Evolutionary conservation across 140 eudicot genomes (phyloP).

Genomic region (Flaveria floridana): DNA sequence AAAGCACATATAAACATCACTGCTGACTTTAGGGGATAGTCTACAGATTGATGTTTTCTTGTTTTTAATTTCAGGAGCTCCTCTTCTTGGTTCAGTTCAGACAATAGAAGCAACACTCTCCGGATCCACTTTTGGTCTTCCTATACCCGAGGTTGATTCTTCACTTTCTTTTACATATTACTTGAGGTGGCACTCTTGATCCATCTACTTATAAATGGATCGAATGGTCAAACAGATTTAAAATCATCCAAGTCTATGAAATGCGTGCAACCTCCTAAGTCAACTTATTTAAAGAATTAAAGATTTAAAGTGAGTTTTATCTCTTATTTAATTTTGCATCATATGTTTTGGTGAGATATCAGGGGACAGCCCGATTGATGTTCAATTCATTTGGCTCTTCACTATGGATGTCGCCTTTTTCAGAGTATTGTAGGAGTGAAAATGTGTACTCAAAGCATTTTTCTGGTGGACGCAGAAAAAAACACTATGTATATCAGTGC

Average conservation of each 20-base stretch:
- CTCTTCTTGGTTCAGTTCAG: slow-evolving; percentile 86
- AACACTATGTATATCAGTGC: slow-evolving; percentile 57
- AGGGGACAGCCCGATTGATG: slow-evolving; percentile 99
- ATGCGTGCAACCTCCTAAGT: neutral
- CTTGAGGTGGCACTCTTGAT: neutral
- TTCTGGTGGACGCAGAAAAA: slow-evolving; percentile 48
- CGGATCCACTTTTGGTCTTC: slow-evolving; percentile 88
- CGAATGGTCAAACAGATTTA: neutral
- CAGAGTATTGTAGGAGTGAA: slow-evolving; percentile 78
- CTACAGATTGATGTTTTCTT: slow-evolving; percentile 15
- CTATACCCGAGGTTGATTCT: slow-evolving; percentile 78
- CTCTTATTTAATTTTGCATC: slow-evolving; percentile 20
- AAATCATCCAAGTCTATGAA: neutral
- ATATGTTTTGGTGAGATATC: slow-evolving; percentile 48
- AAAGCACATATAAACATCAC: slow-evolving; percentile 22
- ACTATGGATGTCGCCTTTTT: slow-evolving; percentile 91
- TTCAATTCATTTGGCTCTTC: slow-evolving; percentile 94
- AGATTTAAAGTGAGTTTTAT: neutral
- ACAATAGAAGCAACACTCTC: slow-evolving; percentile 77
- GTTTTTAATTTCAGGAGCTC: slow-evolving; percentile 65
- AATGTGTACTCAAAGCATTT: slow-evolving; percentile 64
- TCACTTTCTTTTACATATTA: slow-evolving; percentile 9
- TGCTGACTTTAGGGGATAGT: slow-evolving; percentile 20
- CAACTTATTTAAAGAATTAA: neutral
- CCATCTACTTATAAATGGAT: neutral